Evolutionary conservation across 148 eudicot species (phyloP).

Genomic region (Rhododendron ferrugineum): DNA sequence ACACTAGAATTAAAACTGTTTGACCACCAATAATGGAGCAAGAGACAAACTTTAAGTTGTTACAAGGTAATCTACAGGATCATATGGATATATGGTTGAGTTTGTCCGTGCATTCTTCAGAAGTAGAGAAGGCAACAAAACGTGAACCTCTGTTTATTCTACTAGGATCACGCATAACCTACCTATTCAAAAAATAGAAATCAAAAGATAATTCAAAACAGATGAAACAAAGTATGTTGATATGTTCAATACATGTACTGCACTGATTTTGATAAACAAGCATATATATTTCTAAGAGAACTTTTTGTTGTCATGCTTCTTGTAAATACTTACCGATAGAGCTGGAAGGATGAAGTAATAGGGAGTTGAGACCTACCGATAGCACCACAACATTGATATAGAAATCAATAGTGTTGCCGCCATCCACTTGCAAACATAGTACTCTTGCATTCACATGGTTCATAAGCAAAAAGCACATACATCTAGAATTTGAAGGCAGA

Average conservation of each 20-base stretch:
- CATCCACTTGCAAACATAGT: slow-evolving; percentile 65
- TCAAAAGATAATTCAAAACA: neutral
- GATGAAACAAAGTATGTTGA: too few relatives aligned
- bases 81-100: neutral
- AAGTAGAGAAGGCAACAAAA: slow-evolving; percentile 65
- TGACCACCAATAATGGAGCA: neutral
- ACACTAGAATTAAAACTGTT: neutral
- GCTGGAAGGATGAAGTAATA: neutral
- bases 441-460: neutral
- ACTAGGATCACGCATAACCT: slow-evolving; percentile 83
- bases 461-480: neutral
- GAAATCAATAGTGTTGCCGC: slow-evolving; percentile 76
- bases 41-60: neutral
- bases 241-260: neutral
- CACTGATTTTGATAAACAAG: too few relatives aligned
- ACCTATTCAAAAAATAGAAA: neutral
- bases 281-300: neutral
- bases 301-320: neutral
- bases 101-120: slow-evolving; percentile 21
- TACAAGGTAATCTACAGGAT: neutral
- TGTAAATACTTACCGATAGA: neutral
- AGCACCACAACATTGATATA: slow-evolving; percentile 66
- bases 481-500: neutral
- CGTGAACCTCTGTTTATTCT: slow-evolving; percentile 75
- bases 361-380: slow-evolving; percentile 41